A percentile compares a stretch with the other conserved stretches of the same genome.
phyloP scores from a whole-genome alignment of 2,329 filamentous ascomycete species.

The Aspergillus nomiae region DNA sequence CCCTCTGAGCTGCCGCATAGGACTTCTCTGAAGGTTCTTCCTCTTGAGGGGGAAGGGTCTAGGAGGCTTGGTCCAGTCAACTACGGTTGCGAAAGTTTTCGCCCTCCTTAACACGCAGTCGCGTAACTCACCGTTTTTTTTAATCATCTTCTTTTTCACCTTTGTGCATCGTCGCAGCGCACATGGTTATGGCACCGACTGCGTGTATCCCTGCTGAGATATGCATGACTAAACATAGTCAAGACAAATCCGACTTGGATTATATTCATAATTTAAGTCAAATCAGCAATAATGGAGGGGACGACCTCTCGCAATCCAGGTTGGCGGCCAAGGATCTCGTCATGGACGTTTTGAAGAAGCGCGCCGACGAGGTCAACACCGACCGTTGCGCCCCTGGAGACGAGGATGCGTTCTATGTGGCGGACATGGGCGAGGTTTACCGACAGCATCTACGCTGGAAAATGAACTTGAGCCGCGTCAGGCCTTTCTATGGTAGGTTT shows the following conservation, averaged over 20 bases:
- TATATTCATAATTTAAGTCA: constrained; percentile 29
- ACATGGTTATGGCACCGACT: constrained; percentile 72
- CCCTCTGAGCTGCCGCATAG: constrained; percentile 98
- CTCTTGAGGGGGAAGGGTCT: constrained; percentile 99
- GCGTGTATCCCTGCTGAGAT: constrained; percentile 58
- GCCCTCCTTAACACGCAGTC: constrained; percentile 80
- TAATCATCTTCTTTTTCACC: constrained; percentile 18
- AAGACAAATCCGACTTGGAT: constrained; percentile 36
- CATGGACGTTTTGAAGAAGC: constrained; percentile 80
- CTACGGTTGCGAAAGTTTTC: constrained; percentile 88
- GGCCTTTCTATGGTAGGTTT: constrained; percentile 86
- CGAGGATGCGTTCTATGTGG: constrained; percentile 97
- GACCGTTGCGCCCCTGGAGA: constrained; percentile 88
- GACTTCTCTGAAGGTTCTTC: constrained; percentile 97
- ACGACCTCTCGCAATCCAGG: constrained; percentile 45
- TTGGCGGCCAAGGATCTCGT: constrained; percentile 75
- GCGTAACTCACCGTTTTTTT: constrained; percentile 22
- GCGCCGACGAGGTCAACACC: constrained; percentile 80
- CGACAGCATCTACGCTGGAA: constrained; percentile 99
- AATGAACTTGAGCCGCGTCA: constrained; percentile 85
- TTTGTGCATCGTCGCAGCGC: constrained; percentile 34
- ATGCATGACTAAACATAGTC: constrained; percentile 36
- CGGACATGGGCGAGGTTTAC: constrained; percentile 97
- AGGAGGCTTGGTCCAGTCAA: constrained; percentile 93
- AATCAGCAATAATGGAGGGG: constrained; percentile 48